Evolutionary conservation across 305 asterid genomes (phyloP).

Genomic region (Fraxinus albicans): DNA sequence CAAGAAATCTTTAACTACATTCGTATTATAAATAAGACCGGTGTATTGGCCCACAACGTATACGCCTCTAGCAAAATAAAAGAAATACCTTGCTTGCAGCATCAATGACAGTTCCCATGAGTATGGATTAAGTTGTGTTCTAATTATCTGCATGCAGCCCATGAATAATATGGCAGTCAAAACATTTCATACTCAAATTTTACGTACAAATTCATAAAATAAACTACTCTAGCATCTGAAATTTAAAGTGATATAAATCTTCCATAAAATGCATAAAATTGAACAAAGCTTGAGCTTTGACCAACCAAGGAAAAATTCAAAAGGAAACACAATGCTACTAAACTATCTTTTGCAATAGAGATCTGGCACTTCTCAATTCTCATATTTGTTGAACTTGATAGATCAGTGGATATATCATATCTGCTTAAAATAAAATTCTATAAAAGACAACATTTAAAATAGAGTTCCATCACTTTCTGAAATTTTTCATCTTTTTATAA

Average conservation of each 20-base stretch:
- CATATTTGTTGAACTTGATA: neutral
- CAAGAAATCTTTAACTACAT: no score
- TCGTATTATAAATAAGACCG: no score
- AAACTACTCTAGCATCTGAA: neutral
- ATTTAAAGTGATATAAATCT: neutral
- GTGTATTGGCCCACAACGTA: no score
- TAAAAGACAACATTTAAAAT: neutral
- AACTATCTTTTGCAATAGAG: neutral
- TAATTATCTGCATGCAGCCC: constrained; percentile 37
- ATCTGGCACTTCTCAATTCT: neutral
- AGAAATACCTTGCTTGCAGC: constrained; percentile 52
- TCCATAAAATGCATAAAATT: neutral
- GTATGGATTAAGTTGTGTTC: constrained; percentile 19
- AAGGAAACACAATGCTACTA: no score
- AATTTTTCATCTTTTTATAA: neutral
- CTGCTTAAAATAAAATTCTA: neutral
- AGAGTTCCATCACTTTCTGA: neutral
- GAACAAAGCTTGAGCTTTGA: neutral
- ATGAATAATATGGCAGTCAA: constrained; percentile 7
- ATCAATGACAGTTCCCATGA: constrained; percentile 69
- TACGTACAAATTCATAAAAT: neutral
- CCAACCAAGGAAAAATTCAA: neutral
- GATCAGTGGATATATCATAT: neutral
- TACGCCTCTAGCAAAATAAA: neutral
- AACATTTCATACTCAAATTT: neutral